Evolutionary conservation across 1,284 basidiomycete genomes (phyloP).

Genomic region (Malassezia dermatis): DNA sequence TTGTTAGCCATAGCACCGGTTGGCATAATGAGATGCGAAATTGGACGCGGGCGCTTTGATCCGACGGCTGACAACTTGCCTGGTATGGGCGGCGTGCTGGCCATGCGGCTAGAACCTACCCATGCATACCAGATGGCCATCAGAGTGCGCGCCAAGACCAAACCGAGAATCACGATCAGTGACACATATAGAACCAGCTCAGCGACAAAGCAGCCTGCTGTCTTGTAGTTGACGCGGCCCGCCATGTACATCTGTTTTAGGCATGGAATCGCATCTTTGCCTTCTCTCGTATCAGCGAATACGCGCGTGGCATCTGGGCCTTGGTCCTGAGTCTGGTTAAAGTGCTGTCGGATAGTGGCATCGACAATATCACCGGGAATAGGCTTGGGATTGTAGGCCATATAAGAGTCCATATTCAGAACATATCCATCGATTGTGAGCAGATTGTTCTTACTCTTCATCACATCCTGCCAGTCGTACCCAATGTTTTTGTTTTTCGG

Average conservation of each 20-base stretch:
- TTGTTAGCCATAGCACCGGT: constrained; percentile 81
- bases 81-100: constrained; percentile 53
- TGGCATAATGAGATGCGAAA: constrained; percentile 88
- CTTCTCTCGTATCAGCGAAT: constrained; percentile 27
- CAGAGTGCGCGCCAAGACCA: constrained; percentile 80
- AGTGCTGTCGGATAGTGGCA: constrained; percentile 64
- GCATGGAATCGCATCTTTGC: constrained; percentile 33
- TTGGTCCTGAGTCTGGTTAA: constrained; percentile 50
- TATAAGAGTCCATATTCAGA: constrained; percentile 81
- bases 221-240: constrained; percentile 90
- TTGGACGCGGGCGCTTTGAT: constrained; percentile 49
- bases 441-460: constrained; percentile 18
- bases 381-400: constrained; percentile 57
- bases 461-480: constrained; percentile 41
- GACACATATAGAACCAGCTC: constrained; percentile 81
- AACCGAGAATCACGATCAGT: constrained; percentile 76
- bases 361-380: constrained; percentile 71
- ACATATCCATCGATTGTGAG: constrained; percentile 80
- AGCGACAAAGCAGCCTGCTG: constrained; percentile 88
- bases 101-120: constrained; percentile 61
- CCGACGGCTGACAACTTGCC: constrained; percentile 10
- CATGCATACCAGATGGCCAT: constrained; percentile 97
- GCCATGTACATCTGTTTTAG: constrained; percentile 52
- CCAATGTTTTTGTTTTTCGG: constrained; percentile 21
- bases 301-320: constrained; percentile 72